Base-by-base conservation (phyloP, 805 yeast genomes). In the Candida awuae region DNA sequence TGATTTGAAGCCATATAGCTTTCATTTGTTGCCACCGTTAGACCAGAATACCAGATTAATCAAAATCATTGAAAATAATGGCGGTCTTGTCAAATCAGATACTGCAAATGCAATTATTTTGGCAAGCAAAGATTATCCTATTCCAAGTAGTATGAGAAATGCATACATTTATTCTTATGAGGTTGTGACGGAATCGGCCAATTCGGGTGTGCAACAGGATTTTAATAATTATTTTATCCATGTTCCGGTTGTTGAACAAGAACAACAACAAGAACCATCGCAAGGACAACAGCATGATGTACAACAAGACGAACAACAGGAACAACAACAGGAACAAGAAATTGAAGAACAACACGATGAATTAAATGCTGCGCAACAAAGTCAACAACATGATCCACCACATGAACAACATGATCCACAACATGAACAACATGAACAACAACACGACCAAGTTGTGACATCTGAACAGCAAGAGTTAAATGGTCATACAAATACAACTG, bases 1-100 rank as follows among this genome's bases (percentile, higher is more conserved):
- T 6, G 48, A 34, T 18, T n/a, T 31, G 15, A 39, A 38, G 15
- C 52, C 54, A 1, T 48, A 47, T 15, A 32, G 39, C 3, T 51
- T 51, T 34, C 50, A 44, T 25, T 32, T 51, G 5, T 42, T 43
- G 18, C 47, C 50, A 4, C 51, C 52, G 4, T 30, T 47, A 9
- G 30, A 44, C 21, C 29, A 33, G 5, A 44, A 42, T 38, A 34
- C 35, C 9, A 23, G 29, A 13, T 22, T 50, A 16, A 33, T 43
- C 8, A 19, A 40, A 9, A 27, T 38, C 29, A 44, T 50, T 13
- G 37, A 27, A 12, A 32, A 41, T 8, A 38, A 47, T 20, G 55
- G 55, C n/a, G 55, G 55, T 8, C 29, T 29, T 4, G 46, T 51
- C 12, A 39, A 37, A 2, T 13, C 34, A 15, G 49, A 48, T 32